Evolutionary conservation across 1,284 basidiomycete genomes (phyloP).

Genomic region (Ceratobasidium sp.): DNA sequence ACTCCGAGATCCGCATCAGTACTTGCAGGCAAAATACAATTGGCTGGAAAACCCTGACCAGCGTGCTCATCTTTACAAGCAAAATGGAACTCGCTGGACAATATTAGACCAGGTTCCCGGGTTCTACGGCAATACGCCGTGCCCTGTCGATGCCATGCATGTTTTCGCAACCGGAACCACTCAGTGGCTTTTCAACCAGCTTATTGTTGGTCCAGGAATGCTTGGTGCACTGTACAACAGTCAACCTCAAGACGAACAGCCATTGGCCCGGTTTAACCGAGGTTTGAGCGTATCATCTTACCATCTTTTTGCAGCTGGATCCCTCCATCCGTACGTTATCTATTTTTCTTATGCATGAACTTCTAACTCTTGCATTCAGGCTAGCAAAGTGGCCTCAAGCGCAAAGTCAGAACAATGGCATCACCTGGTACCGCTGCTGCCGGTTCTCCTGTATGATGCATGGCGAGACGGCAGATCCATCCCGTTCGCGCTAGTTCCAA

Average conservation of each 20-base stretch:
- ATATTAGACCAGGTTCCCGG: background rate
- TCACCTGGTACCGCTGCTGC: no score
- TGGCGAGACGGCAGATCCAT: no score
- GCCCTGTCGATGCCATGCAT: constrained; percentile 12
- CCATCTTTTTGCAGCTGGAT: background rate
- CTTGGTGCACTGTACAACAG: background rate
- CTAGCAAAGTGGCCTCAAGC: no score
- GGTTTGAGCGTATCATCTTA: background rate
- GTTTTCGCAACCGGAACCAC: background rate
- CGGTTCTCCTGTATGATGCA: no score
- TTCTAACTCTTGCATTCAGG: no score
- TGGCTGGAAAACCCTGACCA: background rate
- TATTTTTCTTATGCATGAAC: no score
- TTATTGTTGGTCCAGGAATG: constrained; percentile 8
- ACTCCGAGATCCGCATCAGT: background rate
- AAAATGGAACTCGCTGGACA: background rate
- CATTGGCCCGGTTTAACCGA: background rate
- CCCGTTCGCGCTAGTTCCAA: no score
- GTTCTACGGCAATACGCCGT: background rate
- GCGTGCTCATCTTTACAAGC: background rate
- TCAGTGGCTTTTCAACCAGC: background rate
- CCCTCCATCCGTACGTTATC: background rate
- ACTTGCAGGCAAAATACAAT: background rate
- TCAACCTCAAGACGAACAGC: background rate
- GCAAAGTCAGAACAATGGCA: no score